These are phyloP conservation scores for Auriscalpium microsporum DNA, from an alignment of 768 basidiomycete species.

Conservation along the genomic window DNA sequence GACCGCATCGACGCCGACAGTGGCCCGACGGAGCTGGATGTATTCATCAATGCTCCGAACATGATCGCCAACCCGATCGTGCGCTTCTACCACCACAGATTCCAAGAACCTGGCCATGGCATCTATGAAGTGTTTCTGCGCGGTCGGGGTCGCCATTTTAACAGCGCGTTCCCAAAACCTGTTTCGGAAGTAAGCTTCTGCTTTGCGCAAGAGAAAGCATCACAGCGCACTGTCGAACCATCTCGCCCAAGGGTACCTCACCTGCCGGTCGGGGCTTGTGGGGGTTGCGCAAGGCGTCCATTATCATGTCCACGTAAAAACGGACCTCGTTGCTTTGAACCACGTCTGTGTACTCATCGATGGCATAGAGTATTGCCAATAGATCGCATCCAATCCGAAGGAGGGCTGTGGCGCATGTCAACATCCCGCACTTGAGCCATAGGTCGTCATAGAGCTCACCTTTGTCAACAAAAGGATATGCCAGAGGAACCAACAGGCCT, in stretches of 20 bases:
- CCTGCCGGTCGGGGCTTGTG: neutral
- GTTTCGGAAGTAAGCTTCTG: neutral
- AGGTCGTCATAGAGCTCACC: too few species aligned
- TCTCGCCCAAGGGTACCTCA: conserved; percentile 4
- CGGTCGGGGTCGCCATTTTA: neutral
- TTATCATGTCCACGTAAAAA: conserved; percentile 1
- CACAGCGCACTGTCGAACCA: conserved; percentile 3
- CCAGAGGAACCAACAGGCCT: too few species aligned
- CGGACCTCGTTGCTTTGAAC: conserved; percentile 1
- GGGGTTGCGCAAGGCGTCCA: conserved; percentile 3
- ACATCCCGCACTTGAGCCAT: too few species aligned
- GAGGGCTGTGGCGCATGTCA: too few species aligned
- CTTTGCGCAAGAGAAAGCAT: neutral
- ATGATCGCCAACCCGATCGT: conserved; percentile 18
- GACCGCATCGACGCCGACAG: conserved; percentile 43
- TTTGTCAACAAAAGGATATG: too few species aligned
- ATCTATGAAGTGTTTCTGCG: conserved; percentile 22
- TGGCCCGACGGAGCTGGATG: conserved; percentile 43
- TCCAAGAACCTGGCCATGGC: conserved; percentile 23
- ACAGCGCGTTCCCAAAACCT: conserved; percentile 9
- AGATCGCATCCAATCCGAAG: conserved; percentile 1
- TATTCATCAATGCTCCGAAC: conserved; percentile 41
- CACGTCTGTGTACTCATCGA: conserved; percentile 7
- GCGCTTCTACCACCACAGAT: conserved; percentile 25
- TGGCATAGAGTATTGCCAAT: neutral